Percentiles rank a stretch among this genome's conserved stretches.
These are phyloP conservation scores for Rhodotorula sphaerocarpa DNA, from an alignment of 768 basidiomycete genomes.

Conservation along the genomic window DNA sequence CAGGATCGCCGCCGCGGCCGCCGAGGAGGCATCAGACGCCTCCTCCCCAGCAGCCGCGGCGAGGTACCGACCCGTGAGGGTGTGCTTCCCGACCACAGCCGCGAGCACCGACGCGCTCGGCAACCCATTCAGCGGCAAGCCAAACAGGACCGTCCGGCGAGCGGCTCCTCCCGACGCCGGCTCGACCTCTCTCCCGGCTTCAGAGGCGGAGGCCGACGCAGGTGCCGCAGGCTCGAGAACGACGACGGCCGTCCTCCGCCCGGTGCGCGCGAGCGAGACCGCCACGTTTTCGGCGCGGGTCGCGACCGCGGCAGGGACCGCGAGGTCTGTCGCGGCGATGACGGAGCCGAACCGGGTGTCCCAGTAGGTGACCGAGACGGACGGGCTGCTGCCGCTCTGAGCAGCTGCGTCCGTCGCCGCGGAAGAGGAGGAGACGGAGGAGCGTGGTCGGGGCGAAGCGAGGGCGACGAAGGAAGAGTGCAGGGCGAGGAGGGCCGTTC, in stretches of 20 bases:
- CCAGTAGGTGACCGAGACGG: constrained; percentile 25
- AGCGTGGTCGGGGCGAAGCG: not conserved
- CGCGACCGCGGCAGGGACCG: constrained; percentile 31
- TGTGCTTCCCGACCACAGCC: constrained; percentile 33
- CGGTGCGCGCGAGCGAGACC: constrained; percentile 17
- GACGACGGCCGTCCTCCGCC: constrained; percentile 11
- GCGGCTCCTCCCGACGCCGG: too few species aligned
- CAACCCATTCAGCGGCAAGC: constrained; percentile 23
- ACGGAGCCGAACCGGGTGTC: constrained; percentile 34
- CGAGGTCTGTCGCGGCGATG: constrained; percentile 15
- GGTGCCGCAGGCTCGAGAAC: too few species aligned
- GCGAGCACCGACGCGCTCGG: constrained; percentile 33
- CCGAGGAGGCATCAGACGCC: too few species aligned
- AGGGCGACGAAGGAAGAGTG: constrained; percentile 33
- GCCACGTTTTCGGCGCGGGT: not conserved
- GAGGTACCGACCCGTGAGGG: constrained; percentile 28
- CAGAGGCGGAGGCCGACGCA: too few species aligned
- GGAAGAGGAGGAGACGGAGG: not conserved
- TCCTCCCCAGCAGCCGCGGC: not conserved
- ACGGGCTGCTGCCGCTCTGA: not conserved
- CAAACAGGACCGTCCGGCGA: constrained; percentile 30
- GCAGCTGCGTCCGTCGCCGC: too few species aligned
- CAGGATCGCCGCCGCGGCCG: constrained; percentile 1
- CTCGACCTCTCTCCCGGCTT: too few species aligned
- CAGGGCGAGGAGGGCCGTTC: constrained; percentile 25